A percentile compares a stretch with the other conserved stretches of the same genome.
phyloP scores from a whole-genome alignment of 805 yeast genomes.

The Candida sonorensis region DNA sequence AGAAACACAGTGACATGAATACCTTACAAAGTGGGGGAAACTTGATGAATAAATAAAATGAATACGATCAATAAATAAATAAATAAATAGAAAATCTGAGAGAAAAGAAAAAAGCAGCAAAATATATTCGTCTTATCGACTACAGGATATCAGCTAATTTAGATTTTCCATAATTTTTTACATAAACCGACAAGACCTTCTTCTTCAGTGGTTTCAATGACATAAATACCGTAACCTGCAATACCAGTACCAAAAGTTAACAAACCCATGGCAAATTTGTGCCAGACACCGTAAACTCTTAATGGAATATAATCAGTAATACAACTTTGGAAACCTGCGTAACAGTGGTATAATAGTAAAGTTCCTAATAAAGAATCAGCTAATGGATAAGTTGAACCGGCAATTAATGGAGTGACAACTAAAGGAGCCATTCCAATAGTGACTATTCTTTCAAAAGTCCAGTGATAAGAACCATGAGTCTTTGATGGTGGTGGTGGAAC shows the following conservation, averaged over 20 bases:
- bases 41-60: too few relatives aligned
- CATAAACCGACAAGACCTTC: constrained; percentile 50
- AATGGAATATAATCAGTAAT: constrained; percentile 72
- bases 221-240: constrained; percentile 65
- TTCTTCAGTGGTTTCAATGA: constrained; percentile 57
- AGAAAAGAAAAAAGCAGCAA: too few relatives aligned
- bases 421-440: constrained; percentile 60
- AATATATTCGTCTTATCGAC: too few relatives aligned
- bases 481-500: constrained; percentile 51
- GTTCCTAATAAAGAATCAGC: constrained; percentile 53
- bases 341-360: constrained; percentile 54
- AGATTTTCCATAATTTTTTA: constrained; percentile 30
- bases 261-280: constrained; percentile 51
- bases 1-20: too few relatives aligned
- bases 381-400: constrained; percentile 45
- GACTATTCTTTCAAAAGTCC: constrained; percentile 63
- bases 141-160: too few relatives aligned
- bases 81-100: too few relatives aligned
- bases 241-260: constrained; percentile 58
- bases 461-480: constrained; percentile 64
- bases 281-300: constrained; percentile 65
- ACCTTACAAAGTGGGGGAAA: too few relatives aligned
- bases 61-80: too few relatives aligned
- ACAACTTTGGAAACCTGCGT: constrained; percentile 70
- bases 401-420: constrained; percentile 50